Conservation (phyloP, 257 asterid genomes). For the Gynochthodes officinalis region DNA sequence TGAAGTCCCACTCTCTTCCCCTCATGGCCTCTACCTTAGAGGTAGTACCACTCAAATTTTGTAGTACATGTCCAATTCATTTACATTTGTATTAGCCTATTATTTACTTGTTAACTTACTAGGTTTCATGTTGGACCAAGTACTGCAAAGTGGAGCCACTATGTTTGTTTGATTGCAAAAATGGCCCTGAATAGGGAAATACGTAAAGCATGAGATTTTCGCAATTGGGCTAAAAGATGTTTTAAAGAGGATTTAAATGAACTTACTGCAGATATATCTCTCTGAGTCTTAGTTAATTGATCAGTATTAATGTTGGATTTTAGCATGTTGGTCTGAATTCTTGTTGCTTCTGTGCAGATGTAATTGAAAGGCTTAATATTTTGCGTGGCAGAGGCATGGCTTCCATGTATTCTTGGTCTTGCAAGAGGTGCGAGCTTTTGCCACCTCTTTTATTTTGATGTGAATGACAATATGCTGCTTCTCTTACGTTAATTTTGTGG, state of each 20-base stretch:
- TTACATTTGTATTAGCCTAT: neutral
- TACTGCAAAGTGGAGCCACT: too few relatives aligned
- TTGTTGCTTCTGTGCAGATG: constrained; percentile 51
- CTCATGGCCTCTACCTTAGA: constrained; percentile 82
- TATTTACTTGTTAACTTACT: too few relatives aligned
- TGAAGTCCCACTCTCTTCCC: constrained; percentile 79
- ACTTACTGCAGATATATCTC: neutral
- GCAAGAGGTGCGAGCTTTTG: constrained; percentile 73
- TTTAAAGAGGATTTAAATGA: neutral
- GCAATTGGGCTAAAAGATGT: neutral
- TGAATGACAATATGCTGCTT: neutral
- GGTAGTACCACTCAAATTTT: constrained; percentile 35
- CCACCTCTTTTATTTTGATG: neutral
- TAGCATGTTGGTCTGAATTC: constrained; percentile 7
- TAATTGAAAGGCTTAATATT: constrained; percentile 71
- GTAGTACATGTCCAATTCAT: neutral
- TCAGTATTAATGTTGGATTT: neutral
- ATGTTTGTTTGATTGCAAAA: neutral
- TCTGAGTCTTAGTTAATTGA: neutral
- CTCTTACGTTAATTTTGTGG: neutral
- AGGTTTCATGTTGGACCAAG: too few relatives aligned
- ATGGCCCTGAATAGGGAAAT: neutral
- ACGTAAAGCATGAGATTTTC: neutral
- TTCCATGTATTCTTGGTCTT: constrained; percentile 93
- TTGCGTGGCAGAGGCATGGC: constrained; percentile 97